A percentile compares a stretch with the other conserved stretches of the same genome.
Evolutionary conservation across 1,284 basidiomycete species (phyloP).

Genomic region (Leccinum ponderosum): DNA sequence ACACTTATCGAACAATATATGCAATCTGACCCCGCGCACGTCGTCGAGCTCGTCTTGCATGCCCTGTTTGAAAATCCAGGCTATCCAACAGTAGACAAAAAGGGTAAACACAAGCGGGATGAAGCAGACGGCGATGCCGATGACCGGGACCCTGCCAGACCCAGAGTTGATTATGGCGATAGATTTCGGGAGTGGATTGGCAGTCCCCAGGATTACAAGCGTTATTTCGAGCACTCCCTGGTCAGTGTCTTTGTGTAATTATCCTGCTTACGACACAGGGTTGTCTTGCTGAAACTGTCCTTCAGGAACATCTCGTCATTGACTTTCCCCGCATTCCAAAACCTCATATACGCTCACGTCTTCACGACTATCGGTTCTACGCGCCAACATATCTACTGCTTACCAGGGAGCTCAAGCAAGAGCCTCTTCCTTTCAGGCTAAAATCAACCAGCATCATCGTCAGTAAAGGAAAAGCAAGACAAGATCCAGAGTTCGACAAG

Average conservation of each 20-base stretch:
- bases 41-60: slow-evolving; percentile 56
- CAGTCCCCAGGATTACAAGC: slow-evolving; percentile 27
- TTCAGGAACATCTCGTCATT: slow-evolving; percentile 50
- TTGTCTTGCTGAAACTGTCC: slow-evolving; percentile 4
- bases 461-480: slow-evolving; percentile 44
- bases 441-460: slow-evolving; percentile 40
- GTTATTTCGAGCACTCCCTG: slow-evolving; percentile 51
- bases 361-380: slow-evolving; percentile 51
- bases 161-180: slow-evolving; percentile 50
- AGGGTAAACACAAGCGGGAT: slow-evolving; percentile 52
- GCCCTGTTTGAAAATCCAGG: slow-evolving; percentile 57
- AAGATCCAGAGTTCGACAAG: slow-evolving; percentile 45
- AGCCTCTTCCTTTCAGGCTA: slow-evolving; percentile 40
- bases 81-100: slow-evolving; percentile 60
- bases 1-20: slow-evolving; percentile 46
- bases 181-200: slow-evolving; percentile 42
- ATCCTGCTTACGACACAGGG: not conserved
- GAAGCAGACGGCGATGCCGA: slow-evolving; percentile 24
- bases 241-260: slow-evolving; percentile 36
- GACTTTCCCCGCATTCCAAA: slow-evolving; percentile 63
- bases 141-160: slow-evolving; percentile 19
- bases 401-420: slow-evolving; percentile 35
- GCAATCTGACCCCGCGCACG: slow-evolving; percentile 33
- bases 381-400: slow-evolving; percentile 58
- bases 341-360: slow-evolving; percentile 44